Percentiles rank a stretch among this genome's conserved stretches.
These are phyloP conservation scores for Penicillium macrosclerotiorum DNA, from an alignment of 495 filamentous ascomycete species.

Conservation along the genomic window DNA sequence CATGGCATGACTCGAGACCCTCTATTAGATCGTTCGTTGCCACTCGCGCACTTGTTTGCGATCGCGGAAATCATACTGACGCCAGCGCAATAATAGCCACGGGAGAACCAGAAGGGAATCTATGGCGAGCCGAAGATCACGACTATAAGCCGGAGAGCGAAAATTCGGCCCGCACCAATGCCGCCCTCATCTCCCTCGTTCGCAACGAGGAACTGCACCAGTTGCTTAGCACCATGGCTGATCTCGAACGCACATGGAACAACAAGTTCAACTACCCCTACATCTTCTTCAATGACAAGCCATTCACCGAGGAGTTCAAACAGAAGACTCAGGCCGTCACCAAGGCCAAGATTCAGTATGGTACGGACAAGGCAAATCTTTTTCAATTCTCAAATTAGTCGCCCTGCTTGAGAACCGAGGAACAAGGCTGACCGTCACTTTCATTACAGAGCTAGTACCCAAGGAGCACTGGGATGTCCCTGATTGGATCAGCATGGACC, in stretches of 20 bases:
- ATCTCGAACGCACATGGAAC: constrained; percentile 95
- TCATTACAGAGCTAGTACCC: constrained; percentile 70
- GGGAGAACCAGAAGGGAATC: constrained; percentile 72
- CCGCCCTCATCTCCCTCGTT: constrained; percentile 87
- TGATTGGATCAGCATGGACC: constrained; percentile 83
- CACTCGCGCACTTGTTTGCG: constrained; percentile 8
- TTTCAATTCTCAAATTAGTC: no score
- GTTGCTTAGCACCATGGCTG: constrained; percentile 81
- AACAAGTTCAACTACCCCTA: constrained; percentile 99
- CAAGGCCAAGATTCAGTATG: constrained; percentile 81
- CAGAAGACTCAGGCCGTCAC: constrained; percentile 69
- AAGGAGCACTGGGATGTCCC: constrained; percentile 93
- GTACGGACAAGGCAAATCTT: no score
- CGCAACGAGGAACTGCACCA: constrained; percentile 84
- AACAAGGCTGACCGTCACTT: constrained; percentile 12
- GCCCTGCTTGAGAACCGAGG: no score
- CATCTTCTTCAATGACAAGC: constrained; percentile 97
- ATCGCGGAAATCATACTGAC: constrained; percentile 8
- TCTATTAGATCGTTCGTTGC: constrained; percentile 71
- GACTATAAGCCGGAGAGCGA: constrained; percentile 69
- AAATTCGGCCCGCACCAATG: constrained; percentile 81
- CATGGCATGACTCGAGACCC: constrained; percentile 69
- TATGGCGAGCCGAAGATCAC: constrained; percentile 66
- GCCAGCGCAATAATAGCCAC: constrained; percentile 59
- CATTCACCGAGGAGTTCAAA: constrained; percentile 93